These are phyloP conservation scores for Centaurea solstitialis DNA, from an alignment of 129 eudicot genomes.

Conservation along the genomic window DNA sequence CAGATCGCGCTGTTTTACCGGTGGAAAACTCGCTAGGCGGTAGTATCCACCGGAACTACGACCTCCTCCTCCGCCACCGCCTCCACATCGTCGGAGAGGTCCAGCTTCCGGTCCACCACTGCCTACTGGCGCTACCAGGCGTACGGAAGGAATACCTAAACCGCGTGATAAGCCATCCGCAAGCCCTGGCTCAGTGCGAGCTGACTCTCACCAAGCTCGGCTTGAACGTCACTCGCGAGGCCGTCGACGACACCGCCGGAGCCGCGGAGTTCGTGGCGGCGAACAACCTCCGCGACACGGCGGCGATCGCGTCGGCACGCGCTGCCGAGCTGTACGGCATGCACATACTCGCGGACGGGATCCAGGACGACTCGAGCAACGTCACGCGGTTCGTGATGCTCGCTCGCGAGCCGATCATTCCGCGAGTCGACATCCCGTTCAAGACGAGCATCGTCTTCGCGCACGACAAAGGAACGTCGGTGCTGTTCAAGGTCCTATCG, in stretches of 20 bases:
- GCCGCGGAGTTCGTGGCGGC: conserved; percentile 84
- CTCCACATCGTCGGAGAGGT: conserved; percentile 97
- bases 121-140: conserved; percentile 82
- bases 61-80: conserved; percentile 85
- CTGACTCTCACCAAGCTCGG: conserved; percentile 74
- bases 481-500: conserved; percentile 79
- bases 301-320: conserved; percentile 92
- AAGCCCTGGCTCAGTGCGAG: conserved; percentile 93
- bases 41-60: conserved; percentile 94
- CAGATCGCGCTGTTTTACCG: conserved; percentile 89
- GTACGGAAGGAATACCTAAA: conserved; percentile 68
- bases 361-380: conserved; percentile 91
- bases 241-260: conserved; percentile 97
- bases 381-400: conserved; percentile 93
- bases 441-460: conserved; percentile 96
- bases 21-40: conserved; percentile 95
- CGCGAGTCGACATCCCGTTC: conserved; percentile 85
- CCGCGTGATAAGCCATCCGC: conserved; percentile 90
- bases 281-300: conserved; percentile 72
- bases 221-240: conserved; percentile 71
- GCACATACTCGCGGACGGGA: conserved; percentile 75
- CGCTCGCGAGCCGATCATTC: conserved; percentile 92
- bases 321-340: conserved; percentile 94
- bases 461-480: conserved; percentile 78
- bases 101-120: conserved; percentile 88